A percentile compares a stretch with the other conserved stretches of the same genome.
These are phyloP conservation scores for Aspergillus puulaauensis DNA, from an alignment of 2,329 filamentous ascomycete genomes.

Conservation along the genomic window DNA sequence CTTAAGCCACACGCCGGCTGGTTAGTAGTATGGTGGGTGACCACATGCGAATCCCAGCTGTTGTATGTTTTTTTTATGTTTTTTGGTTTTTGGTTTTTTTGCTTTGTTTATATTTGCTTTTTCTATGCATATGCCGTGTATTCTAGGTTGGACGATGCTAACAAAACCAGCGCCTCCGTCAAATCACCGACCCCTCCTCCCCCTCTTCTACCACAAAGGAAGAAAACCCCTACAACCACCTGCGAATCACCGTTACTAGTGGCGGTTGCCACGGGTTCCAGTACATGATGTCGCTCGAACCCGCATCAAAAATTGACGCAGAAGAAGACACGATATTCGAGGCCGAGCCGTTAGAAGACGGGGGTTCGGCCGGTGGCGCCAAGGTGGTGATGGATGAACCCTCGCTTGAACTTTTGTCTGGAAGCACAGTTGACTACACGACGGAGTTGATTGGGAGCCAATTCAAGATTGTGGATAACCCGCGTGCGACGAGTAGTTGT, in stretches of 20 bases:
- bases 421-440: slow-evolving; percentile 94
- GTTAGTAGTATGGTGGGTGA: slow-evolving; percentile 50
- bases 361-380: slow-evolving; percentile 53
- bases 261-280: slow-evolving; percentile 98
- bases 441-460: slow-evolving; percentile 93
- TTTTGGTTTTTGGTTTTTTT: slow-evolving; percentile 23
- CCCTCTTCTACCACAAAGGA: slow-evolving; percentile 35
- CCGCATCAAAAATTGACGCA: slow-evolving; percentile 54
- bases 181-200: slow-evolving; percentile 63
- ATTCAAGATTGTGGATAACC: slow-evolving; percentile 96
- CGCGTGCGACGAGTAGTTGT: slow-evolving; percentile 86
- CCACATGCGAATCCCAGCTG: slow-evolving; percentile 47
- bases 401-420: slow-evolving; percentile 83
- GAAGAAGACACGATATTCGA: slow-evolving; percentile 90
- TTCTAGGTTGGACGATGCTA: background rate
- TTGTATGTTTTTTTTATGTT: slow-evolving; percentile 48
- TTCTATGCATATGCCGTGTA: background rate
- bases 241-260: slow-evolving; percentile 89
- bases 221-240: slow-evolving; percentile 73
- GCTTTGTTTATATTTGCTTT: slow-evolving; percentile 4
- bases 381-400: slow-evolving; percentile 87
- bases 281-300: slow-evolving; percentile 85
- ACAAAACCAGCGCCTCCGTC: slow-evolving; percentile 59
- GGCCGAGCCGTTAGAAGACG: slow-evolving; percentile 48
- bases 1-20: slow-evolving; percentile 47